Conservation (phyloP, 495 filamentous ascomycete species). For the Penicillium psychrofluorescens region DNA sequence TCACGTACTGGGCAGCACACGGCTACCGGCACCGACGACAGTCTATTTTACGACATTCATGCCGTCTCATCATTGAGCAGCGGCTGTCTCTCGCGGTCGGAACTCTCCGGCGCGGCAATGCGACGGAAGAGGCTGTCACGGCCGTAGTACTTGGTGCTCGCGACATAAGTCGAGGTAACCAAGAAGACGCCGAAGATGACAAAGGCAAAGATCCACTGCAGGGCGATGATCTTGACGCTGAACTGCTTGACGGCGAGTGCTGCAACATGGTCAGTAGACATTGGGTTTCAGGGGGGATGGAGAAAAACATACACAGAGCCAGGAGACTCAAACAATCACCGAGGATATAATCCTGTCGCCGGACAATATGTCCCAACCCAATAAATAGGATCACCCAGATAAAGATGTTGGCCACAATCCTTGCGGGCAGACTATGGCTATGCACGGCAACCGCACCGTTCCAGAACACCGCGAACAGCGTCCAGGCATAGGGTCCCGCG, state of each 20-base stretch:
- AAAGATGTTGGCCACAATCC: conserved; percentile 76
- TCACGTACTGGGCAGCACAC: no score
- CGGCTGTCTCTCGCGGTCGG: conserved; percentile 35
- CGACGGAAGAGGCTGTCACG: conserved; percentile 38
- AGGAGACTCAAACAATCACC: conserved; percentile 71
- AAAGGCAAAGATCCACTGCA: conserved; percentile 92
- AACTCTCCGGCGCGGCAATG: conserved; percentile 24
- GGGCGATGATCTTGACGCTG: conserved; percentile 56
- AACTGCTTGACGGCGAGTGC: conserved; percentile 73
- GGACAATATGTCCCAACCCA: conserved; percentile 62
- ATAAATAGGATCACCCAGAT: conserved; percentile 75
- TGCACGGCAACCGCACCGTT: conserved; percentile 72
- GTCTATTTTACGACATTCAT: not conserved
- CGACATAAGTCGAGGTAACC: conserved; percentile 53
- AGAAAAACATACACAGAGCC: conserved; percentile 46
- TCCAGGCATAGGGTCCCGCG: conserved; percentile 75
- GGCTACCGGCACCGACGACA: no score
- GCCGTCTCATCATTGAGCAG: conserved; percentile 26
- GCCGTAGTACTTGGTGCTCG: conserved; percentile 56
- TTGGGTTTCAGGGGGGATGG: not conserved
- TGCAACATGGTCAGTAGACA: conserved; percentile 9
- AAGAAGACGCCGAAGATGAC: conserved; percentile 71
- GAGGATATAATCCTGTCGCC: conserved; percentile 74
- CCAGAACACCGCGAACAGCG: conserved; percentile 77
- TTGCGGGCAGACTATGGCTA: conserved; percentile 50